Evolutionary conservation across 352 stramenopile species (phyloP).

Genomic region (Phytophthora aleatoria): DNA sequence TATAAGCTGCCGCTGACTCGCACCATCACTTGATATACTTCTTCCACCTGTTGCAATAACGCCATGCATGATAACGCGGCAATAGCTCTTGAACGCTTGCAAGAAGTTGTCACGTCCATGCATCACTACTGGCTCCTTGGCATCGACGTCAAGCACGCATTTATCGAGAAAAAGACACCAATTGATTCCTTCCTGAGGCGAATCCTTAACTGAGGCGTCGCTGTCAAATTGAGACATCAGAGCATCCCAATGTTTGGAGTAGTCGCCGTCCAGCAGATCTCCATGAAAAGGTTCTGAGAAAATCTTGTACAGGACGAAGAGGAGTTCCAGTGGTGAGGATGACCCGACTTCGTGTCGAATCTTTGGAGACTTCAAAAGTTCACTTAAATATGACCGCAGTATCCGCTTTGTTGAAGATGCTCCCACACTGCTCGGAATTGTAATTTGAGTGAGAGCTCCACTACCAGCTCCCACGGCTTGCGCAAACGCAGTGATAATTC

Average conservation of each 20-base stretch:
- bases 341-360: neutral
- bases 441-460: neutral
- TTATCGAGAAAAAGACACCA: conserved; percentile 38
- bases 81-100: conserved; percentile 35
- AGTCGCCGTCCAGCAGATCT: conserved; percentile 8
- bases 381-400: conserved; percentile 33
- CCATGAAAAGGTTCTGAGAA: conserved; percentile 7
- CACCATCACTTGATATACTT: conserved; percentile 43
- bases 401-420: conserved; percentile 23
- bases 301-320: conserved; percentile 35
- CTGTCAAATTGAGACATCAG: conserved; percentile 16
- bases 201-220: neutral
- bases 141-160: conserved; percentile 20
- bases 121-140: neutral
- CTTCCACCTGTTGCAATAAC: conserved; percentile 37
- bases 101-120: conserved; percentile 25
- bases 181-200: conserved; percentile 23
- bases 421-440: neutral
- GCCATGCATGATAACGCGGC: conserved; percentile 18
- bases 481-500: conserved; percentile 28
- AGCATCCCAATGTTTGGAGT: conserved; percentile 28
- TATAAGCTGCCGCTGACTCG: conserved; percentile 23
- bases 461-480: neutral
- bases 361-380: conserved; percentile 17
- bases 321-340: conserved; percentile 18